These are phyloP conservation scores for Monilinia vaccinii-corymbosi DNA, from an alignment of 2,329 filamentous ascomycete species.

Conservation along the genomic window DNA sequence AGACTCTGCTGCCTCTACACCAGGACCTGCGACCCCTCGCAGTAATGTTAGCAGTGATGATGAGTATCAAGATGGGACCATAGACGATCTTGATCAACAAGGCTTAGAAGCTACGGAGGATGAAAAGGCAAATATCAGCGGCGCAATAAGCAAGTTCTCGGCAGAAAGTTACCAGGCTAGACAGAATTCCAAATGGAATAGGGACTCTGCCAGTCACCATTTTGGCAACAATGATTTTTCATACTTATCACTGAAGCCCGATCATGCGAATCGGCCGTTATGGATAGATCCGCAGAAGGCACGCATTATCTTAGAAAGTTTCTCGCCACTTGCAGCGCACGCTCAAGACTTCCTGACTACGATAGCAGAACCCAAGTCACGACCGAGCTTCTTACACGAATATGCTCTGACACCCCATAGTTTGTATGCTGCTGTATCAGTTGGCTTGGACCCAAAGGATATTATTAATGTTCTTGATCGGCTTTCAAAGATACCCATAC, in stretches of 20 bases:
- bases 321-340: constrained; percentile 76
- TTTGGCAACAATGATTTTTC: constrained; percentile 55
- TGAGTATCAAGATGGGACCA: constrained; percentile 21
- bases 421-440: constrained; percentile 89
- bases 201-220: constrained; percentile 29
- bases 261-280: constrained; percentile 81
- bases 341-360: constrained; percentile 94
- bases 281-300: constrained; percentile 88
- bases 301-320: constrained; percentile 87
- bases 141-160: constrained; percentile 52
- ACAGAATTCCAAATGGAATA: constrained; percentile 7
- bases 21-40: constrained; percentile 50
- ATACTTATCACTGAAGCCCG: constrained; percentile 71
- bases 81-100: constrained; percentile 22
- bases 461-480: constrained; percentile 84
- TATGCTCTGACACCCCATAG: constrained; percentile 88
- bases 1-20: constrained; percentile 49
- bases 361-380: constrained; percentile 85
- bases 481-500: constrained; percentile 81
- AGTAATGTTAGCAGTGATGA: constrained; percentile 47
- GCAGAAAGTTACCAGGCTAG: constrained; percentile 24
- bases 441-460: constrained; percentile 81
- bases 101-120: constrained; percentile 44
- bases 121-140: constrained; percentile 43
- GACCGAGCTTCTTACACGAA: constrained; percentile 86